Base-by-base conservation (phyloP, 2,329 filamentous ascomycete genomes). In the Aureobasidium melanogenum region DNA sequence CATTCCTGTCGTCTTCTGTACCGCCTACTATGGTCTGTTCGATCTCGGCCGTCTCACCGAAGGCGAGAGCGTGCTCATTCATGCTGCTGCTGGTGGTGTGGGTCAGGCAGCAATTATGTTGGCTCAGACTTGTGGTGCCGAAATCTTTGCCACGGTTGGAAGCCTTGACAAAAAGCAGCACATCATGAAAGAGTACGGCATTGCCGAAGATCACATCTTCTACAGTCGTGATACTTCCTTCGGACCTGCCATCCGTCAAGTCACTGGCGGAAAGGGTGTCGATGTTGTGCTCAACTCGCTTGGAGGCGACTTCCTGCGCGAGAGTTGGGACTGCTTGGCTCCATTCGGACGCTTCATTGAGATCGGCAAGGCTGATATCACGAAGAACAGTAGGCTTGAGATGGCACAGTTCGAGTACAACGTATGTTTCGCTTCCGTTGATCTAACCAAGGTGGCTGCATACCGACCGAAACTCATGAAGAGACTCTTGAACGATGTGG, bases 281-380 rank as follows among this genome's bases (percentile, higher is more conserved):
- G 71, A 75, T 60, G 67, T 74, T 9, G 62, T 73, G 4, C 63
- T 74, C 39, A 73, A 69, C 63, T 63, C 63, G 12, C 55, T 66
- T 3, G 41, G 64, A 2, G 71, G 71, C 1, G 62, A 69, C n/a
- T 46, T 67, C 9, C 64, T 73, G 7, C 63, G 65, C n/a, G 56
- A 61, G 9, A 64, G 64, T 8, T 71, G 68, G 68, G 38, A 64
- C 6, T 66, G 63, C 48, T 36, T 71, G 14, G 67, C 69, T 8
- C 56, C 64, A 1, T 69, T 68, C 28, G 72, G 72, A 5, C 60
- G 64, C 2, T 64, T 74, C 66, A 46, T 67, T 1, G 69, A 70
- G 43, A 63, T 69, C 8, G 67, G 67, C 43, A 67, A 65, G 46
- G 19, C n/a, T 15, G 66, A 69, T 12, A 55, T 67, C 24, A 58